These are phyloP conservation scores for Ottelia alismoides DNA, from an alignment of 106 monocot species.

Conservation along the genomic window DNA sequence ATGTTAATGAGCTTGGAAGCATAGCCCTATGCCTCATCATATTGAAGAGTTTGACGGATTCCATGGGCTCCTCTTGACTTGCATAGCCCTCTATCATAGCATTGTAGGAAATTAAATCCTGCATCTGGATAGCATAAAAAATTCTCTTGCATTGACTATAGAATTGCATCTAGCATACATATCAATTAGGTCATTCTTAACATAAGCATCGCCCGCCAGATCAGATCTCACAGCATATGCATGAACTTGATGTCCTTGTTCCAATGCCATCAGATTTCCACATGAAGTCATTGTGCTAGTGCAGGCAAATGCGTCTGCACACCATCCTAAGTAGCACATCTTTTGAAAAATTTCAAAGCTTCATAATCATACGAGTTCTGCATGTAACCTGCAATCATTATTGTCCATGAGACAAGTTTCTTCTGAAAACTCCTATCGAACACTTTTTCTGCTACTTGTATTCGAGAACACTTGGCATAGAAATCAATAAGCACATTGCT, in stretches of 20 bases:
- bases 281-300: constrained; percentile 62
- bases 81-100: too few relatives aligned
- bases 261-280: constrained; percentile 30
- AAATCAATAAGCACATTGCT: too few relatives aligned
- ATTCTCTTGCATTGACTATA: constrained; percentile 31
- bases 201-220: constrained; percentile 44
- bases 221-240: constrained; percentile 38
- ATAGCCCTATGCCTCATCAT: constrained; percentile 32
- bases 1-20: constrained; percentile 42
- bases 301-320: constrained; percentile 58
- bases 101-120: too few relatives aligned
- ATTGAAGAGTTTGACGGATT: too few relatives aligned
- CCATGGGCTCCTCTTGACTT: too few relatives aligned
- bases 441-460: constrained; percentile 27
- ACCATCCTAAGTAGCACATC: constrained; percentile 33
- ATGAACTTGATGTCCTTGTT: constrained; percentile 52
- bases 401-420: constrained; percentile 79
- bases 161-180: constrained; percentile 70
- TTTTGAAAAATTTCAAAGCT: constrained; percentile 36
- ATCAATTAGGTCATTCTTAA: constrained; percentile 64
- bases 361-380: constrained; percentile 45
- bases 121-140: constrained; percentile 77
- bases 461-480: constrained; percentile 43
- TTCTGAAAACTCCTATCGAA: constrained; percentile 36
- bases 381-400: constrained; percentile 70